Conservation (phyloP, 306 rosid species). For the Carpinus fangiana region DNA sequence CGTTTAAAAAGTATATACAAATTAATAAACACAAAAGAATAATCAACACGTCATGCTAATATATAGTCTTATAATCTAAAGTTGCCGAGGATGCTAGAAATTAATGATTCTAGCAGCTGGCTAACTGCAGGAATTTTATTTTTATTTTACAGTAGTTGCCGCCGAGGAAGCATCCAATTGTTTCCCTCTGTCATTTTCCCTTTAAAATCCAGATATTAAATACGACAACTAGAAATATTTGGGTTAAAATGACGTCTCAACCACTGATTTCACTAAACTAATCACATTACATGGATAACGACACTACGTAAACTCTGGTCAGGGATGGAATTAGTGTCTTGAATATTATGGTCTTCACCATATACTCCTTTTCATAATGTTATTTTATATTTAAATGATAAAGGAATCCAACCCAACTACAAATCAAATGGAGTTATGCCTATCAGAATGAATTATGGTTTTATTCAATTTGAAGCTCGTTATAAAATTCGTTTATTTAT, state of each 20-base stretch:
- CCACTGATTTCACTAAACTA: conserved; percentile 9
- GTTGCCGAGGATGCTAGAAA: too few relatives aligned
- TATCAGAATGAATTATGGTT: too few relatives aligned
- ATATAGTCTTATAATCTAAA: not conserved
- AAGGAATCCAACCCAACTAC: too few relatives aligned
- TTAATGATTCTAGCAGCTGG: conserved; percentile 33
- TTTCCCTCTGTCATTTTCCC: conserved; percentile 12
- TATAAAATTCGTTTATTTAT: too few relatives aligned
- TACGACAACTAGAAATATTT: not conserved
- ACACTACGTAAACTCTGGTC: not conserved
- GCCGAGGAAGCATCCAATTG: conserved; percentile 18
- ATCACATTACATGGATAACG: not conserved
- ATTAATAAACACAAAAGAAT: not conserved
- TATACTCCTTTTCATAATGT: too few relatives aligned
- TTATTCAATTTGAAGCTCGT: too few relatives aligned
- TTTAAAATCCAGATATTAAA: not conserved
- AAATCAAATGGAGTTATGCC: too few relatives aligned
- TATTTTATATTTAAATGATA: too few relatives aligned
- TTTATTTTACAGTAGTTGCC: not conserved
- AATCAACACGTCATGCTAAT: not conserved
- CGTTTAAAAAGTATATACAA: not conserved
- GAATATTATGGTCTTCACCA: too few relatives aligned
- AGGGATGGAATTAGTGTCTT: too few relatives aligned
- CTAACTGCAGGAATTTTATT: conserved; percentile 1
- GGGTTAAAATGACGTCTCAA: conserved; percentile 21